Evolutionary conservation across 208 protist species (phyloP).

Genomic region (Acanthamoeba polyphaga): DNA sequence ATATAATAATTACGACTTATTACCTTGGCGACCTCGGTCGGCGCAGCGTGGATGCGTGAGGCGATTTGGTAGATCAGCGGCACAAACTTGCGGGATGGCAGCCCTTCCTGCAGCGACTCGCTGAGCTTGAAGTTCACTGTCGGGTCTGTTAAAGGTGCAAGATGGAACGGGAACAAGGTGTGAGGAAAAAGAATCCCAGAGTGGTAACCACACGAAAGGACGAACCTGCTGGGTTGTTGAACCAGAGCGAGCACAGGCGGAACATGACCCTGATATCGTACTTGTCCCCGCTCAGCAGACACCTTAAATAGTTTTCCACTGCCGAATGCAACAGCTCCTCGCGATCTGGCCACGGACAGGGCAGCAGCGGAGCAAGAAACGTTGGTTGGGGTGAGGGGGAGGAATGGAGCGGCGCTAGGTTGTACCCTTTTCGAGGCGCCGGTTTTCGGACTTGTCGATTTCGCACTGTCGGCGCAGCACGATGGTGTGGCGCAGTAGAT

Average conservation of each 20-base stretch:
- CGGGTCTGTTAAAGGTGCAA: neutral
- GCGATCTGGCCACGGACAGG: slow-evolving; percentile 3
- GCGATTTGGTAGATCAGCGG: slow-evolving; percentile 86
- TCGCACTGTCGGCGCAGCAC: slow-evolving; percentile 64
- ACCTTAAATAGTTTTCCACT: slow-evolving; percentile 74
- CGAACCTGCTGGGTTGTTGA: slow-evolving; percentile 61
- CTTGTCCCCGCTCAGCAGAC: slow-evolving; percentile 73
- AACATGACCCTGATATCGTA: slow-evolving; percentile 81
- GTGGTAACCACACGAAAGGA: neutral
- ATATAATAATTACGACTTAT: no score
- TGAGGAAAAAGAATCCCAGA: neutral
- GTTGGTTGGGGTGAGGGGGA: neutral
- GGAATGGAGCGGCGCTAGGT: neutral
- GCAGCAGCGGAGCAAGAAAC: neutral
- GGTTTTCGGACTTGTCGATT: slow-evolving; percentile 71
- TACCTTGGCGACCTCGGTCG: neutral
- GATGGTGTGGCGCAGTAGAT: slow-evolving; percentile 25
- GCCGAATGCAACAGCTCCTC: slow-evolving; percentile 69
- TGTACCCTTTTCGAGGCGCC: slow-evolving; percentile 33
- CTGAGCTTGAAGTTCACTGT: neutral
- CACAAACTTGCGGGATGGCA: slow-evolving; percentile 82
- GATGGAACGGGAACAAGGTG: neutral
- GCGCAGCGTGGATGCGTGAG: slow-evolving; percentile 75
- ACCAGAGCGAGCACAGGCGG: slow-evolving; percentile 82
- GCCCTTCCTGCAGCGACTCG: neutral